Percentiles rank a stretch among this genome's conserved stretches.
Conservation (phyloP, 495 filamentous ascomycete species). For the Penicillium salamii region DNA sequence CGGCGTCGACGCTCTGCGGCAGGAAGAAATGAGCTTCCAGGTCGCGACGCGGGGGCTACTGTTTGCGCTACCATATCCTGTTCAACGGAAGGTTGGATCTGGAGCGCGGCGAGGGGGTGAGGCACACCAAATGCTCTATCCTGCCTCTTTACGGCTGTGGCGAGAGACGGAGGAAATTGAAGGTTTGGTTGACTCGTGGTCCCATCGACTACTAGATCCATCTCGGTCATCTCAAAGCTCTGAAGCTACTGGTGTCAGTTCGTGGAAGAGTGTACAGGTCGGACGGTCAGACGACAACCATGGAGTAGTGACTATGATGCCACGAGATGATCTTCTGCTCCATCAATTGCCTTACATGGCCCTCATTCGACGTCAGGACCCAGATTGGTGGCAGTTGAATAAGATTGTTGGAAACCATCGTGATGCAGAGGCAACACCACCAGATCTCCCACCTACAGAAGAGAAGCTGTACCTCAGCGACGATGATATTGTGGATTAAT, state of each 20-base stretch:
- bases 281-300: slow-evolving; percentile 33
- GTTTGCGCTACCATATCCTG: slow-evolving; percentile 79
- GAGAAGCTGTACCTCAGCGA: slow-evolving; percentile 78
- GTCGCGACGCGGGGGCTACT: slow-evolving; percentile 78
- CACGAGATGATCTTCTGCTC: slow-evolving; percentile 71
- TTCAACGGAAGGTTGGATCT: slow-evolving; percentile 58
- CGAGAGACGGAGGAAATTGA: slow-evolving; percentile 74
- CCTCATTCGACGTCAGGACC: slow-evolving; percentile 44
- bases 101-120: slow-evolving; percentile 39
- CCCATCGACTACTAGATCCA: slow-evolving; percentile 36
- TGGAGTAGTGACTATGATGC: slow-evolving; percentile 54
- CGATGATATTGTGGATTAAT: slow-evolving; percentile 92
- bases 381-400: slow-evolving; percentile 53
- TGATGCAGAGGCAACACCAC: slow-evolving; percentile 33
- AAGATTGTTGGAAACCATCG: slow-evolving; percentile 55
- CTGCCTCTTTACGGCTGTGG: slow-evolving; percentile 74
- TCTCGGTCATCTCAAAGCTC: slow-evolving; percentile 17
- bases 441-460: slow-evolving; percentile 24
- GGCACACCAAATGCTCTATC: slow-evolving; percentile 84
- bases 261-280: slow-evolving; percentile 32
- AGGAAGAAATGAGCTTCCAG: slow-evolving; percentile 91
- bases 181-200: slow-evolving; percentile 65
- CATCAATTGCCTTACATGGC: slow-evolving; percentile 84
- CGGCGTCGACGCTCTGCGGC: slow-evolving; percentile 70
- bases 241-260: slow-evolving; percentile 27